phyloP scores from a whole-genome alignment of 192 early-diverging fungal species.

The Gryganskiella cystojenkinii region DNA sequence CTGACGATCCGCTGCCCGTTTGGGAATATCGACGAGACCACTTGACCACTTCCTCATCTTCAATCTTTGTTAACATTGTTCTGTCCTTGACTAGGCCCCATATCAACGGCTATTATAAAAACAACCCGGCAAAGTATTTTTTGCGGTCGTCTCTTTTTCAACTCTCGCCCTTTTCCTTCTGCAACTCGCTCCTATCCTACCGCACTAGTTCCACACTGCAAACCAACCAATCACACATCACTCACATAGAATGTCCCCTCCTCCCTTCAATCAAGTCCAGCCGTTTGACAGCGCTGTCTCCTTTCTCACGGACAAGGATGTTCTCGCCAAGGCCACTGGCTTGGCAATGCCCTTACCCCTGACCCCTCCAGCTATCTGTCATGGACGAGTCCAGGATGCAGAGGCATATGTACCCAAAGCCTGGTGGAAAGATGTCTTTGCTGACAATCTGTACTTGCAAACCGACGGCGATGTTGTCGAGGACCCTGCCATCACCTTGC shows the following conservation, averaged over 20 bases:
- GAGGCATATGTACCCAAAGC: conserved; percentile 63
- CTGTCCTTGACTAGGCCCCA: no score
- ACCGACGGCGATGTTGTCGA: conserved; percentile 79
- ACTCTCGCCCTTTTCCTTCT: no score
- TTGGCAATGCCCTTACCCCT: background rate
- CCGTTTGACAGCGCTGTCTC: conserved; percentile 14
- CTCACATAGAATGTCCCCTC: no score
- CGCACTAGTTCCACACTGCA: no score
- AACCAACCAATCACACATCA: no score
- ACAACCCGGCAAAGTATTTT: no score
- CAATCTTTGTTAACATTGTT: no score
- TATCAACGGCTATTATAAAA: no score
- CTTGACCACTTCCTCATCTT: no score
- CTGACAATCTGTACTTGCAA: conserved; percentile 68
- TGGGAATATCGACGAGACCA: no score
- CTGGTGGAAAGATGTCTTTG: conserved; percentile 72
- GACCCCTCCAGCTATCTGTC: conserved; percentile 5
- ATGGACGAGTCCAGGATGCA: conserved; percentile 63
- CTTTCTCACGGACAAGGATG: conserved; percentile 33
- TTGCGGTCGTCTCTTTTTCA: no score
- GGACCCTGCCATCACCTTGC: conserved; percentile 69
- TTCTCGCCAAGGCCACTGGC: background rate
- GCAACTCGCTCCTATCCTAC: no score
- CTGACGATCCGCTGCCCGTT: background rate
- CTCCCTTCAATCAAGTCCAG: conserved; percentile 9